These are phyloP conservation scores for Acephala macrosclerotiorum DNA, from an alignment of 2,329 filamentous ascomycete genomes.

Conservation along the genomic window DNA sequence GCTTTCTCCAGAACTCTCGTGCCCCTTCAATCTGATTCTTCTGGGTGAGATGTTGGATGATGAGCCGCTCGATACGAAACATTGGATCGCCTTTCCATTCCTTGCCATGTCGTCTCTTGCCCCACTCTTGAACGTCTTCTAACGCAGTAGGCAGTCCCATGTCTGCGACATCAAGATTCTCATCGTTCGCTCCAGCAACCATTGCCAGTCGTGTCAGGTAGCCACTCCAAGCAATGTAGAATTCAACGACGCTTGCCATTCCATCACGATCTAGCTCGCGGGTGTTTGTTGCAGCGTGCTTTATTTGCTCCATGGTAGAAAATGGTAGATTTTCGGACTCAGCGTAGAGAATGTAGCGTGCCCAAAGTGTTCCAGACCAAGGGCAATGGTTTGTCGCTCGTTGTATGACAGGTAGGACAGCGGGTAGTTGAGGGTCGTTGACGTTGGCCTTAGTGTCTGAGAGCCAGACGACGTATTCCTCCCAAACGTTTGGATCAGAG, in stretches of 20 bases:
- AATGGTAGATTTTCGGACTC: constrained; percentile 82
- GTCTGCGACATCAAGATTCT: constrained; percentile 88
- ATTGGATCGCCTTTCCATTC: constrained; percentile 86
- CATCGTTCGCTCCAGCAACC: constrained; percentile 74
- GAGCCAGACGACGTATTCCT: constrained; percentile 65
- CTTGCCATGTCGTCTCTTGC: constrained; percentile 75
- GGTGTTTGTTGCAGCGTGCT: constrained; percentile 89
- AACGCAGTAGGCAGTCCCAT: constrained; percentile 86
- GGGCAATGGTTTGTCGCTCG: constrained; percentile 90
- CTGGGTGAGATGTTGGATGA: constrained; percentile 90
- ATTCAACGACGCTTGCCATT: constrained; percentile 86
- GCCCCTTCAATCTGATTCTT: constrained; percentile 80
- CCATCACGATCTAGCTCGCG: constrained; percentile 85
- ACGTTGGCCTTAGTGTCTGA: constrained; percentile 32
- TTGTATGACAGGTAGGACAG: constrained; percentile 75
- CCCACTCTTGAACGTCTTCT: constrained; percentile 81
- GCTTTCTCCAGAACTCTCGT: constrained; percentile 76
- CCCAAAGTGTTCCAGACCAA: constrained; percentile 92
- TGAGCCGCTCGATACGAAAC: constrained; percentile 88
- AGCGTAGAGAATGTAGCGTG: constrained; percentile 83
- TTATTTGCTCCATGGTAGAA: constrained; percentile 84
- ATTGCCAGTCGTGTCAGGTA: constrained; percentile 89
- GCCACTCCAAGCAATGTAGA: constrained; percentile 94
- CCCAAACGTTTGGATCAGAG: constrained; percentile 79
- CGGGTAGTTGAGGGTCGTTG: constrained; percentile 50